phyloP scores from a whole-genome alignment of 2,329 filamentous ascomycete genomes.

The Cordyceps pruinosa region DNA sequence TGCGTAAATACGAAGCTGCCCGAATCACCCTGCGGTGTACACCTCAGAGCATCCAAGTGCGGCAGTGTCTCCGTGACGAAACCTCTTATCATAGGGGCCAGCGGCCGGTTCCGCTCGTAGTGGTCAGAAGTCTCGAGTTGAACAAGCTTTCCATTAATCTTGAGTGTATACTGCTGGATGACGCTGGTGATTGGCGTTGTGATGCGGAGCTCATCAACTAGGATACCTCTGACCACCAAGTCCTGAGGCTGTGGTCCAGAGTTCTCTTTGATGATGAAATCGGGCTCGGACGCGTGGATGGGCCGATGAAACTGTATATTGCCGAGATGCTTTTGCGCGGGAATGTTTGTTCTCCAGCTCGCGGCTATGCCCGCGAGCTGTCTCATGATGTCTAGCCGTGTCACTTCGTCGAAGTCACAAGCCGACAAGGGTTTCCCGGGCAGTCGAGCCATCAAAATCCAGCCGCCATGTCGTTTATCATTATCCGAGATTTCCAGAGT shows the following conservation, averaged over 20 bases:
- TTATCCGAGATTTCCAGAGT: not conserved
- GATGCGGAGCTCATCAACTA: conserved; percentile 13
- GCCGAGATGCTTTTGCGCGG: conserved; percentile 14
- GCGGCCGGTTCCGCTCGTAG: conserved; percentile 7
- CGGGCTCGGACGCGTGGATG: not conserved
- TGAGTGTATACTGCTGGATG: conserved; percentile 13
- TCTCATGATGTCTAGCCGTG: conserved; percentile 9
- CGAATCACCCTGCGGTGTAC: not conserved
- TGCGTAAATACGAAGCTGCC: conserved; percentile 17
- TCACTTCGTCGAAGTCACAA: conserved; percentile 10
- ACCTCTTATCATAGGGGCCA: not conserved
- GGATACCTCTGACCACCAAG: conserved; percentile 6
- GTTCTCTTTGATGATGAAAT: not conserved
- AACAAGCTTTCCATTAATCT: conserved; percentile 11
- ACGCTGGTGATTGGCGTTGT: conserved; percentile 12
- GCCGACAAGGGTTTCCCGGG: conserved; percentile 14
- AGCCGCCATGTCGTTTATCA: conserved; percentile 13
- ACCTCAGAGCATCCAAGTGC: conserved; percentile 1
- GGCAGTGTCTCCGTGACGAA: conserved; percentile 12
- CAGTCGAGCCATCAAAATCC: conserved; percentile 18
- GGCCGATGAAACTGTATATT: conserved; percentile 12
- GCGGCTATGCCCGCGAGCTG: conserved; percentile 17
- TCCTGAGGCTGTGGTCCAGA: not conserved
- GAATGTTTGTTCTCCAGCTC: conserved; percentile 16
- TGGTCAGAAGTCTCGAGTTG: conserved; percentile 6